These are phyloP conservation scores for Pneumocystis wakefieldiae DNA, from an alignment of 1,139 yeast species.

Conservation along the genomic window DNA sequence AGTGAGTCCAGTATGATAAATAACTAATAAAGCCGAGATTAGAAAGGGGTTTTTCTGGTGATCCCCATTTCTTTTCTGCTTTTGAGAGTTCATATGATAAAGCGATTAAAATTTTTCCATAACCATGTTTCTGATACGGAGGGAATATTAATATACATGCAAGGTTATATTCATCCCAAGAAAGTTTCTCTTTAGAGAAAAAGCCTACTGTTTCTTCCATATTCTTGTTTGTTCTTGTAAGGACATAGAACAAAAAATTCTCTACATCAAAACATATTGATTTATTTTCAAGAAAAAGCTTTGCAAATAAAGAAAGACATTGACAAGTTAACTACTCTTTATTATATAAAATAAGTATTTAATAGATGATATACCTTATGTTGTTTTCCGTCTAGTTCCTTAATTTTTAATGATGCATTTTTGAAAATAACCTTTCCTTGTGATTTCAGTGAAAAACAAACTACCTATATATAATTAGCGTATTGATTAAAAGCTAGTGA, in stretches of 20 bases:
- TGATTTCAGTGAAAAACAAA: neutral
- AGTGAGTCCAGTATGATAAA: conserved; percentile 48
- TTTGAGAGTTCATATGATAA: conserved; percentile 63
- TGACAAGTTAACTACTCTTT: conserved; percentile 47
- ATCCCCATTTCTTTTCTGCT: conserved; percentile 45
- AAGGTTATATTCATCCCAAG: conserved; percentile 73
- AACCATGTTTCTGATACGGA: conserved; percentile 64
- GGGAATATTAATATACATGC: conserved; percentile 89
- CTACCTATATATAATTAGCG: neutral
- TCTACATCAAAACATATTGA: conserved; percentile 71
- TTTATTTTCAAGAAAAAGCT: conserved; percentile 79
- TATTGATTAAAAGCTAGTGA: neutral
- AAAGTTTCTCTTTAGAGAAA: conserved; percentile 70
- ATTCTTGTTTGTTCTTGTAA: conserved; percentile 34
- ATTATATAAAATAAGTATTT: neutral
- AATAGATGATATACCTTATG: neutral
- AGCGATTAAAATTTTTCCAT: conserved; percentile 69
- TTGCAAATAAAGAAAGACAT: conserved; percentile 68
- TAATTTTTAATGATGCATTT: neutral
- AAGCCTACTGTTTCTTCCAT: conserved; percentile 48
- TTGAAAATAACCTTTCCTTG: neutral
- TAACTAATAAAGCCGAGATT: conserved; percentile 66
- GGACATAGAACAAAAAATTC: conserved; percentile 60
- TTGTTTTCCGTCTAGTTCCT: neutral
- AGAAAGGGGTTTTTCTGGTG: conserved; percentile 86